phyloP scores from a whole-genome alignment of 2,329 filamentous ascomycete species.

The Diaporthe velutina region DNA sequence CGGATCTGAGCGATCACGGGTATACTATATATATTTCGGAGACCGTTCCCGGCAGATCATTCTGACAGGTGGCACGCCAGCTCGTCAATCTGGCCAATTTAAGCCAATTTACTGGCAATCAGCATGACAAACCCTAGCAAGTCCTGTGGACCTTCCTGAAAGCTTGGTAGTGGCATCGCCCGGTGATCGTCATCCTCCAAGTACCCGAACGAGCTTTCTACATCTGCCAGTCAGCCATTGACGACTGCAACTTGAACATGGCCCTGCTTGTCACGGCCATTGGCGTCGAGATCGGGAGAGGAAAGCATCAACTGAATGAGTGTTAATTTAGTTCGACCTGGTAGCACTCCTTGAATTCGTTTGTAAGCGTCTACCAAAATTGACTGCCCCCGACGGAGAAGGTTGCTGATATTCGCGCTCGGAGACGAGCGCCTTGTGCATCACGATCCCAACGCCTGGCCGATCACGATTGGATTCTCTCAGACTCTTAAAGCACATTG shows the following conservation, averaged over 20 bases:
- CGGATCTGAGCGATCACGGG: not conserved
- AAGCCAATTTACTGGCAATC: not conserved
- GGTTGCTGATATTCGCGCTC: not conserved
- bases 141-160: not conserved
- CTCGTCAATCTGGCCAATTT: too few relatives aligned
- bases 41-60: conserved; percentile 7
- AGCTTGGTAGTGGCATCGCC: too few relatives aligned
- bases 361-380: not conserved
- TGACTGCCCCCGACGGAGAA: not conserved
- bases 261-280: not conserved
- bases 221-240: not conserved
- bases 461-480: not conserved
- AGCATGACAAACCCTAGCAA: not conserved
- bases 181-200: not conserved
- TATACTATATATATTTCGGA: not conserved
- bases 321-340: not conserved
- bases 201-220: not conserved
- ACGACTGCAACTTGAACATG: not conserved
- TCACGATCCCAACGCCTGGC: too few relatives aligned
- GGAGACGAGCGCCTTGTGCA: too few relatives aligned
- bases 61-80: not conserved
- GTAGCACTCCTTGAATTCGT: not conserved
- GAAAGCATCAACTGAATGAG: not conserved
- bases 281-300: not conserved
- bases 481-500: not conserved